phyloP scores from a whole-genome alignment of 179 eudicot species.

The Actinidia arguta region DNA sequence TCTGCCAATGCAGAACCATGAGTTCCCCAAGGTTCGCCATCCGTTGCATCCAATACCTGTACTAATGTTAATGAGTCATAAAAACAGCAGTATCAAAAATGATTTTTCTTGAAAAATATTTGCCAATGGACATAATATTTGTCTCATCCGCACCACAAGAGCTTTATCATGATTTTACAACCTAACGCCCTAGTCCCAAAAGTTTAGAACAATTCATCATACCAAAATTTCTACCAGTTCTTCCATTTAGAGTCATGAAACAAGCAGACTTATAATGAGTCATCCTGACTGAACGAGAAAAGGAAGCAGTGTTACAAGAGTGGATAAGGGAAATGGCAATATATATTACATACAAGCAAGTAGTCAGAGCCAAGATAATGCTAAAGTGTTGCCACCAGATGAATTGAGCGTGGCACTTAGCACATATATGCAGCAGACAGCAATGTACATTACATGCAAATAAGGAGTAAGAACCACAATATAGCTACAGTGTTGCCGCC shows the following conservation, averaged over 20 bases:
- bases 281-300: neutral
- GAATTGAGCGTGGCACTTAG: constrained; percentile 13
- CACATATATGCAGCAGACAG: too few species aligned
- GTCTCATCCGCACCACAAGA: neutral
- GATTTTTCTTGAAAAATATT: neutral
- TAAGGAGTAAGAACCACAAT: too few species aligned
- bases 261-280: neutral
- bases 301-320: neutral
- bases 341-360: neutral
- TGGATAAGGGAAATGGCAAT: neutral
- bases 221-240: neutral
- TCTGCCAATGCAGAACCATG: constrained; percentile 97
- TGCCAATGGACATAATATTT: neutral
- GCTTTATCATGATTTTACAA: neutral
- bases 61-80: constrained; percentile 23
- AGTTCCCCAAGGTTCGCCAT: constrained; percentile 99
- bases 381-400: neutral
- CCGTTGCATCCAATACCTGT: constrained; percentile 97
- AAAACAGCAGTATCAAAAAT: neutral
- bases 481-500: too few species aligned
- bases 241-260: neutral
- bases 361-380: neutral
- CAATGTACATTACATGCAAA: too few species aligned
- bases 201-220: neutral
- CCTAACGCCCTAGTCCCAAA: neutral